These are phyloP conservation scores for Jackrogersella minutella DNA, from an alignment of 495 filamentous ascomycete species.

Conservation along the genomic window DNA sequence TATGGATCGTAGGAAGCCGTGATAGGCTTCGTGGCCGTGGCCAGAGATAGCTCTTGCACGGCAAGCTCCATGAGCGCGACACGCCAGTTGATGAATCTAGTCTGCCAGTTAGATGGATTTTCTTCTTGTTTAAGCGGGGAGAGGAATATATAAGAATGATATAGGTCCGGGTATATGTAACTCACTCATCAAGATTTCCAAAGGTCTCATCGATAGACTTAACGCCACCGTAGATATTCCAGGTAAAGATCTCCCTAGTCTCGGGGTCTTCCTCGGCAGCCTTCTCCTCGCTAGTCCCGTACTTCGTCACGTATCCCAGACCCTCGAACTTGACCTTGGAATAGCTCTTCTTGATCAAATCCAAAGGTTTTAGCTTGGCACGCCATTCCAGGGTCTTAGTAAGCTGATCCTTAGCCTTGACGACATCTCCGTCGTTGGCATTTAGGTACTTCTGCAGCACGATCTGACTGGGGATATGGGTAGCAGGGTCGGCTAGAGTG, in stretches of 20 bases:
- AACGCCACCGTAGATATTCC: constrained; percentile 87
- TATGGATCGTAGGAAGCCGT: constrained; percentile 82
- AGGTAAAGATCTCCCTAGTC: constrained; percentile 68
- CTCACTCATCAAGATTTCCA: constrained; percentile 77
- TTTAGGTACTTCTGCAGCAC: constrained; percentile 91
- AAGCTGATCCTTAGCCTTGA: constrained; percentile 76
- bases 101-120: constrained; percentile 18
- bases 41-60: constrained; percentile 71
- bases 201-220: constrained; percentile 77
- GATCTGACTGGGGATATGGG: constrained; percentile 75
- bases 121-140: background rate
- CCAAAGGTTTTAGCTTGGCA: constrained; percentile 62
- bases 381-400: constrained; percentile 82
- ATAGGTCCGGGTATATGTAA: constrained; percentile 19
- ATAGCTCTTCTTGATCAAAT: constrained; percentile 57
- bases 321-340: constrained; percentile 63
- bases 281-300: constrained; percentile 43
- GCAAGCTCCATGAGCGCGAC: constrained; percentile 86
- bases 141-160: background rate
- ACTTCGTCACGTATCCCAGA: constrained; percentile 63
- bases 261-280: constrained; percentile 46
- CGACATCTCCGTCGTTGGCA: constrained; percentile 79
- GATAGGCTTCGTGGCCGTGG: constrained; percentile 71
- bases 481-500: constrained; percentile 57
- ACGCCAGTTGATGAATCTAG: constrained; percentile 84